A percentile compares a stretch with the other conserved stretches of the same genome.
Evolutionary conservation across 148 eudicot species (phyloP).

Genomic region (Nepenthes gracilis): DNA sequence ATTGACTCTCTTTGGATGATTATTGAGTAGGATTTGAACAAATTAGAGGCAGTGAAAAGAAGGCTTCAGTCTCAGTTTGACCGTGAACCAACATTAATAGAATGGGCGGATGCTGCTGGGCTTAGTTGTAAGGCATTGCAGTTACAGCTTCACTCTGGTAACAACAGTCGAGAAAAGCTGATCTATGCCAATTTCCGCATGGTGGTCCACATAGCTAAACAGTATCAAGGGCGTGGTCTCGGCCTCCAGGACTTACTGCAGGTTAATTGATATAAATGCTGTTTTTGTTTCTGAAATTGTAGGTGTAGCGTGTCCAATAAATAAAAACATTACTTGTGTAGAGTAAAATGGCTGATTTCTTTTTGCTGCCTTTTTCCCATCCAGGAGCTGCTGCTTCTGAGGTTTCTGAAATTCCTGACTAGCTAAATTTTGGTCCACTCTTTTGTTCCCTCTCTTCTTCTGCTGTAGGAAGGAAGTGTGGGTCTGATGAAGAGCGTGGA

Average conservation of each 20-base stretch:
- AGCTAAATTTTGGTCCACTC: background rate
- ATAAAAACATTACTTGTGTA: background rate
- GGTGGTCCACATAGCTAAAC: conserved; percentile 94
- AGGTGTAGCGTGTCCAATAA: background rate
- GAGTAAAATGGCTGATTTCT: too few species aligned
- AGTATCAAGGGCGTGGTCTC: conserved; percentile 78
- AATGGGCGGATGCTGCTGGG: conserved; percentile 85
- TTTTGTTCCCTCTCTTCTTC: conserved; percentile 2
- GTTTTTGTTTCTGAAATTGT: background rate
- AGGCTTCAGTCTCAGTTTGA: conserved; percentile 56
- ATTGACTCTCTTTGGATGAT: too few species aligned
- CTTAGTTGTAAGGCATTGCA: conserved; percentile 47
- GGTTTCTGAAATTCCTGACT: background rate
- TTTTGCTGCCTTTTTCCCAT: too few species aligned
- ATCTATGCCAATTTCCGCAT: conserved; percentile 72
- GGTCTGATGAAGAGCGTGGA: conserved; percentile 87
- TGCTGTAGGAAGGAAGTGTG: conserved; percentile 82
- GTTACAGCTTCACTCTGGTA: conserved; percentile 38
- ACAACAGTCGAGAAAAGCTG: conserved; percentile 59
- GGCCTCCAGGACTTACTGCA: conserved; percentile 76
- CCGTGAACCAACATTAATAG: conserved; percentile 77
- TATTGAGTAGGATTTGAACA: conserved; percentile 41
- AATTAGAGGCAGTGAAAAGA: conserved; percentile 51
- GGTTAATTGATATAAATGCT: conserved; percentile 26
- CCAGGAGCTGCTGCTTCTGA: too few species aligned